Percentiles rank a stretch among this genome's conserved stretches.
Conservation (phyloP, 345 rosid species). For the Euclidium syriacum region DNA sequence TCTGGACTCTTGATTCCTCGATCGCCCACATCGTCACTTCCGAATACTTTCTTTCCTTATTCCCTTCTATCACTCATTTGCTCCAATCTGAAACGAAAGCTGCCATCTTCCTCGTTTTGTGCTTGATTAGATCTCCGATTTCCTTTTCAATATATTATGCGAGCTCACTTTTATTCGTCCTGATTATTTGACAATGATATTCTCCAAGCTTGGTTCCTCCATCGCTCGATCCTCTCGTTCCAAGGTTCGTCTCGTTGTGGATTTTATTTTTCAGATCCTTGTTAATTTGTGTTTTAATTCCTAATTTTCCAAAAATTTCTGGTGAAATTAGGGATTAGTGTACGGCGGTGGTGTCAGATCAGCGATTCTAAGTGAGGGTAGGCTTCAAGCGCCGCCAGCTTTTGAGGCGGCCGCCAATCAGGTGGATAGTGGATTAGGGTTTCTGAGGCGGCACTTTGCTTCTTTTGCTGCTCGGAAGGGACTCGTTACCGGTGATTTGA, state of each 20-base stretch:
- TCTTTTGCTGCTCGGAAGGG: constrained; percentile 41
- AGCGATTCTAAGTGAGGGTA: constrained; percentile 21
- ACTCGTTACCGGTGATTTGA: constrained; percentile 35
- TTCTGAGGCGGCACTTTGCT: constrained; percentile 51
- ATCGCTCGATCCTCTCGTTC: constrained; percentile 51
- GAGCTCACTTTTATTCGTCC: background rate
- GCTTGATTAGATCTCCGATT: constrained; percentile 15
- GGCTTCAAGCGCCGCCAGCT: constrained; percentile 8
- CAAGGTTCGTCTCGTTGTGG: constrained; percentile 28
- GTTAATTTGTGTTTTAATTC: background rate
- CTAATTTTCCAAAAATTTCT: background rate
- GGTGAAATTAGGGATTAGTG: constrained; percentile 29
- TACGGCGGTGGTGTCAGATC: constrained; percentile 32
- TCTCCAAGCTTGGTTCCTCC: constrained; percentile 53
- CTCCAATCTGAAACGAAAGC: constrained; percentile 11
- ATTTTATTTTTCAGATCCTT: background rate
- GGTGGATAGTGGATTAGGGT: constrained; percentile 41
- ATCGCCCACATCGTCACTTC: background rate
- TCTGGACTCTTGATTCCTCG: background rate
- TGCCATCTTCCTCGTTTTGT: background rate
- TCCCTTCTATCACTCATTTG: background rate
- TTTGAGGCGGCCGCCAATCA: constrained; percentile 21
- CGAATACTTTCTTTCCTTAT: background rate
- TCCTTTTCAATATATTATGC: constrained; percentile 12
- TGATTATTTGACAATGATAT: constrained; percentile 40